Evolutionary conservation across 768 basidiomycete species (phyloP).

Genomic region (Nidularia sp.): DNA sequence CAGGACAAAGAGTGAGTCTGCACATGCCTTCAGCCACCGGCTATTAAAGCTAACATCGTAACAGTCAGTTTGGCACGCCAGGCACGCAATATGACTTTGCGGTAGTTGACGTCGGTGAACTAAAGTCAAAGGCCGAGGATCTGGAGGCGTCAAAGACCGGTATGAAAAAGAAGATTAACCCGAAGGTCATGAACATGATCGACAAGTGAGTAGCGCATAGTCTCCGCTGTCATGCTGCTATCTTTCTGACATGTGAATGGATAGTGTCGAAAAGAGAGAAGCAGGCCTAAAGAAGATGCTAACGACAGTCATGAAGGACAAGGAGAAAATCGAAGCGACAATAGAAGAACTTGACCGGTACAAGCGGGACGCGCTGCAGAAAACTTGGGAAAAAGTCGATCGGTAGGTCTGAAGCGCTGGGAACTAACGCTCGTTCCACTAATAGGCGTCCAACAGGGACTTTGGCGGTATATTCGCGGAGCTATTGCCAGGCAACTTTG

Average conservation of each 20-base stretch:
- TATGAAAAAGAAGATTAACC: slow-evolving; percentile 94
- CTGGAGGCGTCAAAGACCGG: slow-evolving; percentile 76
- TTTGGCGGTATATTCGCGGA: slow-evolving; percentile 97
- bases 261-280: slow-evolving; percentile 93
- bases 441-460: slow-evolving; percentile 52
- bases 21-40: not conserved
- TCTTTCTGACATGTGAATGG: not conserved
- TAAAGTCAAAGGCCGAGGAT: slow-evolving; percentile 65
- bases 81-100: slow-evolving; percentile 82
- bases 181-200: slow-evolving; percentile 94
- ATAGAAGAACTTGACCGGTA: slow-evolving; percentile 91
- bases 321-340: slow-evolving; percentile 91
- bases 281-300: slow-evolving; percentile 84
- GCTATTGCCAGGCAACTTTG: slow-evolving; percentile 92
- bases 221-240: not conserved
- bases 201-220: slow-evolving; percentile 61
- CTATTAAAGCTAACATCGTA: not conserved
- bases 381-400: slow-evolving; percentile 96
- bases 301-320: slow-evolving; percentile 83
- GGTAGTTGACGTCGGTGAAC: slow-evolving; percentile 51
- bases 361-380: slow-evolving; percentile 89
- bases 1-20: slow-evolving; percentile 79
- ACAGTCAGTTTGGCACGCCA: slow-evolving; percentile 78
- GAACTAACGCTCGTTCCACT: not conserved
- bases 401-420: slow-evolving; percentile 46